Percentiles rank a stretch among this genome's conserved stretches.
phyloP scores from a whole-genome alignment of 179 eudicot genomes.

The Beta macrorhiza region DNA sequence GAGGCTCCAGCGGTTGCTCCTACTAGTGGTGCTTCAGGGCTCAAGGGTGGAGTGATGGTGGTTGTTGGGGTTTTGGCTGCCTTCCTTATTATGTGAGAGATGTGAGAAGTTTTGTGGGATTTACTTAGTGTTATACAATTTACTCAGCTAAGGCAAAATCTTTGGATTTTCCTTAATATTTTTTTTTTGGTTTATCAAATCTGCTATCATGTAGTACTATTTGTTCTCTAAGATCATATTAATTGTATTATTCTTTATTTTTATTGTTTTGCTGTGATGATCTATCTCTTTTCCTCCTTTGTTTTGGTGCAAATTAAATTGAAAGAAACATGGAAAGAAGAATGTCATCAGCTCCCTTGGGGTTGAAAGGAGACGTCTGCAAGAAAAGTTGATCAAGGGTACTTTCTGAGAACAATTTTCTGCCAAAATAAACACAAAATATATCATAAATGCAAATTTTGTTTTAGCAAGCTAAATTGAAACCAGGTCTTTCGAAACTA shows the following conservation, averaged over 20 bases:
- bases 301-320: too few relatives aligned
- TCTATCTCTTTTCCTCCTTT: not conserved
- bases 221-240: not conserved
- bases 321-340: too few relatives aligned
- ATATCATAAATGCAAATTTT: too few relatives aligned
- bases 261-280: not conserved
- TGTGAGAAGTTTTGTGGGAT: not conserved
- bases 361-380: too few relatives aligned
- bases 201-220: not conserved
- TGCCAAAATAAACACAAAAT: too few relatives aligned
- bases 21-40: constrained; percentile 36
- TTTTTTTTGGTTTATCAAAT: constrained; percentile 1
- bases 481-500: too few relatives aligned
- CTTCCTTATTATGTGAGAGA: constrained; percentile 24
- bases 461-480: too few relatives aligned
- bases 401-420: too few relatives aligned
- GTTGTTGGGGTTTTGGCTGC: constrained; percentile 32
- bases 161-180: constrained; percentile 28
- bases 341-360: too few relatives aligned
- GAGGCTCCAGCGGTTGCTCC: constrained; percentile 52
- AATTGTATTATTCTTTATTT: constrained; percentile 10
- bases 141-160: constrained; percentile 29
- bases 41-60: constrained; percentile 30
- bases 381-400: too few relatives aligned
- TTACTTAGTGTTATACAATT: not conserved